Evolutionary conservation across 2,329 filamentous ascomycete species (phyloP).

Genomic region (Cercospora zeina): DNA sequence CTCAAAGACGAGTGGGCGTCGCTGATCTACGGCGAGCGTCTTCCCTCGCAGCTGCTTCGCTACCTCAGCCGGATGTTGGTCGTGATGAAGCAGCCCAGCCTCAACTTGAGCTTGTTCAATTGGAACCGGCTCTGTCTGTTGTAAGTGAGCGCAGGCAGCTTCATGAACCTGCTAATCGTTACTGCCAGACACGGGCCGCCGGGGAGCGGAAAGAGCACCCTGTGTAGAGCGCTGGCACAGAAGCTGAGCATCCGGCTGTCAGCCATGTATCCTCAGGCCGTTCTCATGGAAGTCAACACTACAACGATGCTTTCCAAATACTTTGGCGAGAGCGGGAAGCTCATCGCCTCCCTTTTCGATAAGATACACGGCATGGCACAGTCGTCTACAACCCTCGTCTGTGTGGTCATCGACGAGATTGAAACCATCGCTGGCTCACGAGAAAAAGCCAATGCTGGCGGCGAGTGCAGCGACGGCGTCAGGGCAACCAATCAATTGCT

Average conservation of each 20-base stretch:
- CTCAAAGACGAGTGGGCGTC: conserved; percentile 50
- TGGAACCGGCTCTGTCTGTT: conserved; percentile 51
- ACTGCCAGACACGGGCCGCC: conserved; percentile 43
- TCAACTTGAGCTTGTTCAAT: conserved; percentile 44
- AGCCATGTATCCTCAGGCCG: conserved; percentile 38
- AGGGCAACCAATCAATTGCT: conserved; percentile 54
- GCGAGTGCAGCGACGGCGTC: conserved; percentile 51
- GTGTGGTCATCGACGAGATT: conserved; percentile 54
- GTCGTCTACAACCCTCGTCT: conserved; percentile 47
- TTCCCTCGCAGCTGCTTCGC: conserved; percentile 47
- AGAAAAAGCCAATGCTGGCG: conserved; percentile 43
- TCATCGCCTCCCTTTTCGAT: conserved; percentile 48
- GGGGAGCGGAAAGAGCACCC: conserved; percentile 48
- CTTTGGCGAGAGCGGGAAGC: conserved; percentile 50
- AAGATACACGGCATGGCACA: conserved; percentile 42
- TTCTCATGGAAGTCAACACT: conserved; percentile 50
- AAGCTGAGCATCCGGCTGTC: conserved; percentile 52
- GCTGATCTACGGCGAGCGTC: conserved; percentile 48
- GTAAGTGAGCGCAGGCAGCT: neutral
- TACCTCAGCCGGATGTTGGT: conserved; percentile 43
- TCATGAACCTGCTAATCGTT: neutral
- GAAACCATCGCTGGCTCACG: conserved; percentile 52
- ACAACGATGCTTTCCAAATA: conserved; percentile 50
- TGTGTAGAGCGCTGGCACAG: conserved; percentile 53
- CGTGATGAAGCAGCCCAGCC: conserved; percentile 40